Evolutionary conservation across 305 asterid species (phyloP).

Genomic region (Ilex paraguariensis): DNA sequence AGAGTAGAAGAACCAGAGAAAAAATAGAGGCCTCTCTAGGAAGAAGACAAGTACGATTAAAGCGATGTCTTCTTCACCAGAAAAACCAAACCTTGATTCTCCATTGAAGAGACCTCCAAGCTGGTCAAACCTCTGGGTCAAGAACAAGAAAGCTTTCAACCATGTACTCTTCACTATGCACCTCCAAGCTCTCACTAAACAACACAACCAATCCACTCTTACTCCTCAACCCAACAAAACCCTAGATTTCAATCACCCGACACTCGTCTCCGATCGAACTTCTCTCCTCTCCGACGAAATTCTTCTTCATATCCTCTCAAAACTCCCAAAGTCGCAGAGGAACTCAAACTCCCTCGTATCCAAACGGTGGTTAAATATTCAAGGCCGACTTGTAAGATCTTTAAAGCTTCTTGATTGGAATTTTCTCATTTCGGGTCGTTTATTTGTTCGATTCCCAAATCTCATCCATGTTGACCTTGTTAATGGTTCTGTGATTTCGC

Average conservation of each 20-base stretch:
- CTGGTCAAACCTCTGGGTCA: constrained; percentile 36
- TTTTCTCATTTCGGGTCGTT: constrained; percentile 50
- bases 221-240: constrained; percentile 14
- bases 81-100: constrained; percentile 38
- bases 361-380: constrained; percentile 66
- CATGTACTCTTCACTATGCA: constrained; percentile 51
- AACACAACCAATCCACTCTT: constrained; percentile 15
- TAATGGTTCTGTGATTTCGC: constrained; percentile 40
- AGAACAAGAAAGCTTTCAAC: constrained; percentile 49
- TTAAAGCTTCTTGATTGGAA: constrained; percentile 68
- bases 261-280: constrained; percentile 37
- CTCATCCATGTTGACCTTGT: constrained; percentile 57
- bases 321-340: constrained; percentile 47
- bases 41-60: constrained; percentile 5
- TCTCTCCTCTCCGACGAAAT: constrained; percentile 62
- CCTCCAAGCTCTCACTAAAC: constrained; percentile 40
- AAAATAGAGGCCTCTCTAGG: not conserved
- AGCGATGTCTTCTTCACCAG: constrained; percentile 39
- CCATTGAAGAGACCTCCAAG: constrained; percentile 20
- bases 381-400: constrained; percentile 68
- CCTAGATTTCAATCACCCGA: constrained; percentile 33
- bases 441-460: constrained; percentile 64
- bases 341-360: constrained; percentile 54
- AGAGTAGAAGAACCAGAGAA: too few species aligned
- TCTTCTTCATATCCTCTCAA: constrained; percentile 51